Base-by-base conservation (phyloP, 2,329 filamentous ascomycete species). In the Pestalotiopsis sp. region DNA sequence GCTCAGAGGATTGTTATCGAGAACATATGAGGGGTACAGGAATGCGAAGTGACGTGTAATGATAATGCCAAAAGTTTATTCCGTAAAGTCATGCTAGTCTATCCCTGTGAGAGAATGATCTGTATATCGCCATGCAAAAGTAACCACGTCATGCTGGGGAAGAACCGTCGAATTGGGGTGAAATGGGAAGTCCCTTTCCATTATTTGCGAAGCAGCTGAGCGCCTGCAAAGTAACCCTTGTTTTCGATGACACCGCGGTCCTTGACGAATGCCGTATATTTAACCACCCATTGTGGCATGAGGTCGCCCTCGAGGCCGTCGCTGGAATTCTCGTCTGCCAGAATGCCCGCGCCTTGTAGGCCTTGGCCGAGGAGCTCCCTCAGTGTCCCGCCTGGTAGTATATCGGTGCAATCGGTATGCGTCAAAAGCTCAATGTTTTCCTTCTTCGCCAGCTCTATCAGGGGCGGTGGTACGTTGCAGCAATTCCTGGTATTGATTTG, bases 401-500 rank as follows among this genome's bases (percentile, higher is more conserved):
- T 93, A 77, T 98, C 93, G 36, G 92, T 96, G 81, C 93, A 97
- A 81, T 99, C 96, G 73, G 94, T 94, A 81, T 99, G 96, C 56
- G 97, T 97, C 67, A 98, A 85, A 68, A 99, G 84, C 79, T 98
- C 94, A 70, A 99, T 94, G 23, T 89, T 86, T 77, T 94, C 86
- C 71, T 91, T 86, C 80, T 93, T 95, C n/a, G 95, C 95, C 75
- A 97, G 91, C 75, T 92, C 82, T 69, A 94, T 90, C 71, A 99
- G 86, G 13, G 94, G 92, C 75, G 94, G 95, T 9, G 96, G 96
- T 58, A 98, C 96, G 61, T 94, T 95, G 82, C 96, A 99, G 84
- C 95, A 98, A 81, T 98, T 93, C 75, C 93, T 91, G 64, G 97
- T 89, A 78, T 98, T 98, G 85, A 99, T 97, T 85, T 99, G 96